Evolutionary conservation across 352 stramenopile species (phyloP).

Genomic region (Globisporangium abappressorium): DNA sequence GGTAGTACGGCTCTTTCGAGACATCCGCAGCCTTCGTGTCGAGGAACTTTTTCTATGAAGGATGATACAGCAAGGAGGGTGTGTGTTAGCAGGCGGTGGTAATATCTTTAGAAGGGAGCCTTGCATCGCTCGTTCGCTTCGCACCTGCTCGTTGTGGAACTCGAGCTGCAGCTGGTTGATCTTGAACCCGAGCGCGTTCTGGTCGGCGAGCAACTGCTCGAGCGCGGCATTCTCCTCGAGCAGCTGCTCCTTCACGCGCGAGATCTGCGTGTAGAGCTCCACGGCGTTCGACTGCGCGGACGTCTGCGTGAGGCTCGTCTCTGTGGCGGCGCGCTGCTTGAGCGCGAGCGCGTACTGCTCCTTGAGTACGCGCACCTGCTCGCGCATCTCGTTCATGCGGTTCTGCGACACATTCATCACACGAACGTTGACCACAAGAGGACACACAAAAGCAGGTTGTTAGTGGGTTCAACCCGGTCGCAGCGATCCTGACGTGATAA

Average conservation of each 20-base stretch:
- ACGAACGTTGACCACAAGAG: background rate
- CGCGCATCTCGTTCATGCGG: slow-evolving; percentile 8
- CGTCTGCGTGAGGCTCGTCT: background rate
- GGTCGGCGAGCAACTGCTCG: slow-evolving; percentile 34
- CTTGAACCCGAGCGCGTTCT: slow-evolving; percentile 40
- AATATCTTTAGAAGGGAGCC: background rate
- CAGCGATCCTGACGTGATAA: background rate
- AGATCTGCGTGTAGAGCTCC: slow-evolving; percentile 48
- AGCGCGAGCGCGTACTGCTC: slow-evolving; percentile 6
- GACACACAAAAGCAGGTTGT: background rate
- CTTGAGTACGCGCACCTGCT: slow-evolving; percentile 7
- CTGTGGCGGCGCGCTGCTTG: background rate
- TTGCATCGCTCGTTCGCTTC: background rate
- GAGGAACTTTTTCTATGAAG: background rate
- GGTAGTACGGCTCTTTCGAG: slow-evolving; percentile 10
- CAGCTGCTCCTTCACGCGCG: slow-evolving; percentile 47
- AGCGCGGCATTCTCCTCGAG: slow-evolving; percentile 48
- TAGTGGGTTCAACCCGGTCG: no score
- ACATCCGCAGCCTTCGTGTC: background rate
- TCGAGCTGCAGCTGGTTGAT: slow-evolving; percentile 33
- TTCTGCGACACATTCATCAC: background rate
- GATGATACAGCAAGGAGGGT: background rate
- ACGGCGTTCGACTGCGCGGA: slow-evolving; percentile 6
- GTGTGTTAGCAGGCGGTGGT: background rate
- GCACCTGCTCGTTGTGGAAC: slow-evolving; percentile 24